Evolutionary conservation across 176 grass and related monocot species (phyloP), one percentile per base, ranked within the genome.

Genomic region (Hordeum marinum): DNA sequence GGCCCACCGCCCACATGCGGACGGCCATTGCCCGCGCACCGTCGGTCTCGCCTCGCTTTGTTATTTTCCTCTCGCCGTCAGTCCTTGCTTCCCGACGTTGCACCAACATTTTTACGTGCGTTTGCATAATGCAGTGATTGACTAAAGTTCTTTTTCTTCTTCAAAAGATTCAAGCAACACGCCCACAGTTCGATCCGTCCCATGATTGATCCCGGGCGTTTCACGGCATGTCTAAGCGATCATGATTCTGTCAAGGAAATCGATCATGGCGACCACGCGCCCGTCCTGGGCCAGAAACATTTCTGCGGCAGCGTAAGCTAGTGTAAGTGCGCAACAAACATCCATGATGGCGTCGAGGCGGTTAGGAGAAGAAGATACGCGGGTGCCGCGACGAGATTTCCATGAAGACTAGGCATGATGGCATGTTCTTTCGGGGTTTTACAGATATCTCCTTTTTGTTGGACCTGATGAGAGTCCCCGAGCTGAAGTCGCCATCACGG

Each of bases 401-500:
- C 23, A 24, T 72, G n/a, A 13, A 82, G 34, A 82, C 58, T 55
- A 40, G 75, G 61, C 64, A 14, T 26, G 41, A 77, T 84, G 80
- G 76, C 64, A 7, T 68, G 0, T 84, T 87, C 74, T 60, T 15
- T 63, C 13, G 10, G 11, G 72, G 32, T 81, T 82, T 72, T 67
- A 21, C 63, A 69, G 61, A 60, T 42, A 76, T 11, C 57, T 55
- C 63, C 63, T 63, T 78, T 65, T 64, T 58, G 32, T 60, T 50
- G 54, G 48, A 40, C 35, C 77, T 40, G 63, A 54, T 31, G 48
- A 18, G 75, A 84, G 82, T 32, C 65, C 31, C 79, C 34, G 84
- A 81, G 85, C 50, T 58, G 14, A 18, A 42, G 82, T 85, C 80
- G 31, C 77, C 70, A 79, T 91, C 84, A 55, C 34, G 65, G 63